Evolutionary conservation across 2,329 filamentous ascomycete species (phyloP), one percentile per base, ranked within the genome.

Genomic region (Aspergillus udagawae): DNA sequence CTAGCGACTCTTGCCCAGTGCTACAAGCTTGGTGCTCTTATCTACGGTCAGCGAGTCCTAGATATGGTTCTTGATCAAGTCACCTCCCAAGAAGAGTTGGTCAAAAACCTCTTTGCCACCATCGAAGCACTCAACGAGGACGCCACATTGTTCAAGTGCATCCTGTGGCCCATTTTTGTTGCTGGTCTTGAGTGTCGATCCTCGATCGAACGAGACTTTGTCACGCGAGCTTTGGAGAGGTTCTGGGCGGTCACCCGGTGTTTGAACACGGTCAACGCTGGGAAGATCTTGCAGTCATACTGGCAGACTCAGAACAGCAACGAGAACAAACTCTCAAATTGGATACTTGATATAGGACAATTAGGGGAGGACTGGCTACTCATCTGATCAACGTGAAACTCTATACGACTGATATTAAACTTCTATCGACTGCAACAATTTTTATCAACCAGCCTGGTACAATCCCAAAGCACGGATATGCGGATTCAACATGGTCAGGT

Each of bases 101-200:
- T 72, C 3, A 54, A 53, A 1, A 64, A 71, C 20, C 29, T 73
- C 21, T 53, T 73, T 1, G 55, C 59, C 8, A 23, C 67, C 14
- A 69, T 70, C 27, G 55, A 60, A 21, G 56, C 55, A 0, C 54
- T 74, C 51, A 64, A 65, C 47, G 57, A 64, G 4, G 59, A 72
- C 17, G 42, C 58, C 2, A 50, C 57, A 8, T 52, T 72, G 17
- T 70, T 72, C 55, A 73, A 73, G 38, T 73, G 71, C 29, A 58
- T 72, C 17, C 63, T 73, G 0, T 73, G 71, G 71, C 71, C 70
- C 0, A 71, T 71, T 1, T 71, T 70, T 27, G 63, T 73, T 32
- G 70, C 70, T 9, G 71, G 70, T 1, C 48, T 73, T 23, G 70
- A 73, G 42, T 70, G 65, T 49, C 60, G 51, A n/a, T 55, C 50